These are phyloP conservation scores for Echium plantagineum DNA, from an alignment of 257 asterid species.

Conservation along the genomic window DNA sequence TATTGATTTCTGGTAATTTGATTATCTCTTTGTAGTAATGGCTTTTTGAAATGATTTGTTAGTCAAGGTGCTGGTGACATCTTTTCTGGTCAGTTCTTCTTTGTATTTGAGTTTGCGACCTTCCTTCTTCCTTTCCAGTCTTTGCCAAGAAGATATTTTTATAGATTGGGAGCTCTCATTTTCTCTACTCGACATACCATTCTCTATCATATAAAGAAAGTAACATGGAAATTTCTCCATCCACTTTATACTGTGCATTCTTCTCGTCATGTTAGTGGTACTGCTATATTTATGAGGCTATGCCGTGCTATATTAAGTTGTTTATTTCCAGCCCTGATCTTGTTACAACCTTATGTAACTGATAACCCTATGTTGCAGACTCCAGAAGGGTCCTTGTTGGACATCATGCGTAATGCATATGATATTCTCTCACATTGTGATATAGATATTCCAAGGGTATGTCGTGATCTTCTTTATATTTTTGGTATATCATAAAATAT, in stretches of 20 bases:
- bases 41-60: background rate
- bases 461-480: constrained; percentile 8
- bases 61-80: background rate
- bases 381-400: constrained; percentile 95
- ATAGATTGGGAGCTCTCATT: background rate
- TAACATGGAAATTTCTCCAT: background rate
- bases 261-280: background rate
- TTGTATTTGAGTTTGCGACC: background rate
- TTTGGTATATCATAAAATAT: background rate
- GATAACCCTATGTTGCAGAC: constrained; percentile 55
- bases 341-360: background rate
- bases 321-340: background rate
- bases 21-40: background rate
- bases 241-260: background rate
- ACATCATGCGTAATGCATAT: constrained; percentile 89
- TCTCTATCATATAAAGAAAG: background rate
- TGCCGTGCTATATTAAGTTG: background rate
- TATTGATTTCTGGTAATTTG: too few species aligned
- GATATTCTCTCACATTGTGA: constrained; percentile 82
- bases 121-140: background rate
- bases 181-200: background rate
- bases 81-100: background rate
- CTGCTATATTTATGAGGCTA: background rate
- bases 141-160: background rate
- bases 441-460: constrained; percentile 72